Conservation (phyloP, 352 stramenopile genomes). For the Phytophthora fragariae region DNA sequence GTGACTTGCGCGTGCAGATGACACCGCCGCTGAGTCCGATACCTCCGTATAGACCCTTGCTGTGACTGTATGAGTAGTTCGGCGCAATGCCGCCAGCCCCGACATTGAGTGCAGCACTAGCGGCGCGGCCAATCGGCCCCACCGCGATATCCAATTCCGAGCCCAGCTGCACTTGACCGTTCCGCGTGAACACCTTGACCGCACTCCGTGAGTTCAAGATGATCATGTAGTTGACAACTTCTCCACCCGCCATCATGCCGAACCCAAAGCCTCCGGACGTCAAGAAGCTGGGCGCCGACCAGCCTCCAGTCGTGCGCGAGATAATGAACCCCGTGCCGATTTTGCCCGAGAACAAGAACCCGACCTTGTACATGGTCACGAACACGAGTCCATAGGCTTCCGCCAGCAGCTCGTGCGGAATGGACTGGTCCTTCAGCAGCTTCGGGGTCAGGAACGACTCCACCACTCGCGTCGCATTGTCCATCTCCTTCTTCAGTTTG, state of each 20-base stretch:
- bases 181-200: constrained; percentile 83
- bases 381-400: constrained; percentile 84
- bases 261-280: constrained; percentile 77
- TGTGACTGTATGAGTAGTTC: constrained; percentile 88
- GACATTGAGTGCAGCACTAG: constrained; percentile 70
- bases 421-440: constrained; percentile 85
- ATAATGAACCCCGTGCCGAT: constrained; percentile 83
- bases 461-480: constrained; percentile 67
- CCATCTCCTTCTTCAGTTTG: constrained; percentile 75
- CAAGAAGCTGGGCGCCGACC: constrained; percentile 80
- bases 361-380: constrained; percentile 84
- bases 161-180: constrained; percentile 79
- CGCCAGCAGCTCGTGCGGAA: constrained; percentile 73
- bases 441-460: constrained; percentile 78
- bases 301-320: constrained; percentile 71
- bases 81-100: constrained; percentile 66
- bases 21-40: constrained; percentile 74
- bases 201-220: constrained; percentile 75
- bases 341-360: constrained; percentile 83
- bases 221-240: constrained; percentile 87
- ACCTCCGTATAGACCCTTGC: constrained; percentile 74
- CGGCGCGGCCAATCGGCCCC: constrained; percentile 71
- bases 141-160: constrained; percentile 79
- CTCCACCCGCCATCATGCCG: constrained; percentile 85
- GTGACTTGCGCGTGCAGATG: constrained; percentile 78